A percentile compares a stretch with the other conserved stretches of the same genome.
Evolutionary conservation across 805 yeast genomes (phyloP).

Genomic region (Blastobotrys robertii): DNA sequence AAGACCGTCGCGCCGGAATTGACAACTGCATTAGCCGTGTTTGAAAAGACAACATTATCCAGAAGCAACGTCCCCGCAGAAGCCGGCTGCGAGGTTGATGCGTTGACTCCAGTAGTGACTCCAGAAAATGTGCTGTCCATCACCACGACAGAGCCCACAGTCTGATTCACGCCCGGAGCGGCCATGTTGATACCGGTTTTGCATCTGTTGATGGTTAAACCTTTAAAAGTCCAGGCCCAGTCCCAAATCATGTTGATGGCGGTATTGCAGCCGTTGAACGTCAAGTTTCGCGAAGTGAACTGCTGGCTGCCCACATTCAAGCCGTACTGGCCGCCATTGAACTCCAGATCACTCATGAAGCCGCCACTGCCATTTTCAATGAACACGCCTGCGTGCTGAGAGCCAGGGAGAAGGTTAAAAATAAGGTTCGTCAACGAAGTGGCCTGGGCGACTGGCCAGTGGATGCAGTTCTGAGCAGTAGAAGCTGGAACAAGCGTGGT

Average conservation of each 20-base stretch:
- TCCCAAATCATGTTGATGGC: background rate
- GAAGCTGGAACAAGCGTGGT: background rate
- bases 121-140: conserved; percentile 1
- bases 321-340: conserved; percentile 3
- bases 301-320: conserved; percentile 7
- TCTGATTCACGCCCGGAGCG: conserved; percentile 1
- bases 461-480: conserved; percentile 1
- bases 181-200: conserved; percentile 2
- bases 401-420: conserved; percentile 2
- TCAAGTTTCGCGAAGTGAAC: conserved; percentile 1
- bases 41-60: too few species aligned
- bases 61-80: too few species aligned
- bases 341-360: conserved; percentile 4
- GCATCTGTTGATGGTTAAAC: background rate
- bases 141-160: conserved; percentile 3
- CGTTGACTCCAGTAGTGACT: conserved; percentile 1
- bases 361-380: conserved; percentile 6
- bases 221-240: background rate
- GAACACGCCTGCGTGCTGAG: conserved; percentile 4
- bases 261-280: conserved; percentile 3
- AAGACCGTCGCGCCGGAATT: background rate
- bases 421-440: conserved; percentile 5
- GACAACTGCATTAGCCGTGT: too few species aligned
- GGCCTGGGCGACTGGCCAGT: conserved; percentile 8
- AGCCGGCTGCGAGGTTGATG: too few species aligned